Base-by-base conservation (phyloP, 2,329 filamentous ascomycete species). In the Talaromyces verruculosus region DNA sequence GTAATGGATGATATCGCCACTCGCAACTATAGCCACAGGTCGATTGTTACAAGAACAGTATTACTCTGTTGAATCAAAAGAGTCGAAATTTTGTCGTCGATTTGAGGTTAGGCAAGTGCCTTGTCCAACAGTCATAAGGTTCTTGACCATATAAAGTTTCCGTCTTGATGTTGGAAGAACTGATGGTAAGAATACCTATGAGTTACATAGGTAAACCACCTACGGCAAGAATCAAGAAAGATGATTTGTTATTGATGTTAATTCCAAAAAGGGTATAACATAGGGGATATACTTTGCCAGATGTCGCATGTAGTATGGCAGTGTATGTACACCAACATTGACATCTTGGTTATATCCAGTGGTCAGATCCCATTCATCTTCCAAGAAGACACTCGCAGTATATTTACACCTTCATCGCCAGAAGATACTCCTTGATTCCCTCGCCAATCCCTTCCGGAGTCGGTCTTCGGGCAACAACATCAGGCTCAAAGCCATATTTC, bases 361-460 rank as follows among this genome's bases (percentile, higher is more conserved):
- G 35, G 11, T 5, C 11, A 15, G 8, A 8, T 22, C n/a, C 7
- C 15, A n/a, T 45, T 19, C 43, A 8, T 11, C 8, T 8, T 4
- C 45, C 13, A 5, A 28, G 2, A 28, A 22, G 15, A 4, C 8
- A 35, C 17, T 19, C 19, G 0, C n/a, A 35, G n/a, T 19, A 22
- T 35, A 53, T 19, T 33, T 39, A 57, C 33, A 37, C 30, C 19
- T 43, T 60, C 39, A 60, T 41, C 8, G 57, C 37, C 57, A 63
- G 67, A 72, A 81, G 78, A 73, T 84, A 87, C 61, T 71, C 73
- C 63, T 79, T 74, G 68, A 97, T 94, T 0, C 85, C 92, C 53
- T 87, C 81, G 69, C 86, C 83, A 1, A 98, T 81, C 0, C 93
- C 93, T 72, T 94, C 88, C 0, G 93, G 91, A 75, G 87, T 96